Evolutionary conservation across 1,139 yeast species (phyloP).

Genomic region (Suhomyces chickasaworum): DNA sequence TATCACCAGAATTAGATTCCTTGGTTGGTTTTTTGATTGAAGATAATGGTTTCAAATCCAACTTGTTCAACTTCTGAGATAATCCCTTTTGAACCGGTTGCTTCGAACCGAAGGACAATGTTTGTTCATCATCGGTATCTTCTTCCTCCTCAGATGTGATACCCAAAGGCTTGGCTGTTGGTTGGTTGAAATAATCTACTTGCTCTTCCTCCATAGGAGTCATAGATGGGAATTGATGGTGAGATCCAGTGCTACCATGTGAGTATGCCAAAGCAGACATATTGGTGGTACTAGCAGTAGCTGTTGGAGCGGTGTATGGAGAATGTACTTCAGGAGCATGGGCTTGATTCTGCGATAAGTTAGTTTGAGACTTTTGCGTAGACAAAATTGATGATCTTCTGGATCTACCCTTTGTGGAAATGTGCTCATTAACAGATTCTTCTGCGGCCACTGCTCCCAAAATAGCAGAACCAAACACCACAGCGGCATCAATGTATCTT

Average conservation of each 20-base stretch:
- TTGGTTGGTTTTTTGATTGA: slow-evolving; percentile 22
- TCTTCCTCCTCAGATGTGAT: slow-evolving; percentile 24
- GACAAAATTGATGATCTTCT: slow-evolving; percentile 42
- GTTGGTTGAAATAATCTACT: slow-evolving; percentile 48
- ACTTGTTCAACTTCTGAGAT: slow-evolving; percentile 39
- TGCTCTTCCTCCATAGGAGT: slow-evolving; percentile 53
- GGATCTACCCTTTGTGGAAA: slow-evolving; percentile 36
- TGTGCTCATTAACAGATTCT: slow-evolving; percentile 47
- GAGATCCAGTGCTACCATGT: slow-evolving; percentile 36
- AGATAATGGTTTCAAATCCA: slow-evolving; percentile 45
- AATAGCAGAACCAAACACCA: slow-evolving; percentile 92
- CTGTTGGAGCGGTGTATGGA: slow-evolving; percentile 76
- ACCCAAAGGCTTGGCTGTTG: slow-evolving; percentile 14
- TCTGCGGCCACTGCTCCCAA: slow-evolving; percentile 93
- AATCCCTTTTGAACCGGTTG: slow-evolving; percentile 52
- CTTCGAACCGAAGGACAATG: slow-evolving; percentile 62
- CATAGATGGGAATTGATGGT: slow-evolving; percentile 58
- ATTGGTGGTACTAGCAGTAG: slow-evolving; percentile 61
- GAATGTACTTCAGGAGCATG: slow-evolving; percentile 44
- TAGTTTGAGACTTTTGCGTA: slow-evolving; percentile 35
- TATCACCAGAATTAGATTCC: slow-evolving; percentile 47
- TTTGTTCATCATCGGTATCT: slow-evolving; percentile 43
- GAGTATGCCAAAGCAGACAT: slow-evolving; percentile 56
- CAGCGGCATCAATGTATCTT: slow-evolving; percentile 93
- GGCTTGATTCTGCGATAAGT: slow-evolving; percentile 21